Conservation (phyloP, 192 early-diverging fungal species). For the Backusella circina region DNA sequence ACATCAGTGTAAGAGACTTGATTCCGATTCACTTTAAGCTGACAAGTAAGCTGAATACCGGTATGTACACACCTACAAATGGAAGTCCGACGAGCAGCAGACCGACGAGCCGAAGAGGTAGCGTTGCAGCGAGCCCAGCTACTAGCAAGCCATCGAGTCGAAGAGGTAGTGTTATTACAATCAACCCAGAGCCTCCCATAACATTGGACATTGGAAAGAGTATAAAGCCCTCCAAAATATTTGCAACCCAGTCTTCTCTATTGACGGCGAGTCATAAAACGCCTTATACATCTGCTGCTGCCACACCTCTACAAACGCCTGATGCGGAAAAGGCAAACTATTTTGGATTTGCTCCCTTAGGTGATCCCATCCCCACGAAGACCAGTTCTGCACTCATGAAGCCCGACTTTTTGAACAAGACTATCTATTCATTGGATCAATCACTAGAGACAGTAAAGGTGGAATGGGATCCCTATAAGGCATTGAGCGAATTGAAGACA, state of each 20-base stretch:
- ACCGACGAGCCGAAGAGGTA: background rate
- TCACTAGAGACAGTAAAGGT: background rate
- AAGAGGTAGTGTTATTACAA: background rate
- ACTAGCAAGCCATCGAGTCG: background rate
- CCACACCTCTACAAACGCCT: background rate
- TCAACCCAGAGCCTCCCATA: background rate
- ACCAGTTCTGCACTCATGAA: background rate
- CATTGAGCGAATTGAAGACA: background rate
- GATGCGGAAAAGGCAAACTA: background rate
- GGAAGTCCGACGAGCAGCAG: background rate
- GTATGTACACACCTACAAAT: background rate
- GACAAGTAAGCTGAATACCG: conserved; percentile 12
- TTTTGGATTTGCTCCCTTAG: background rate
- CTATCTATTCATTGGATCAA: background rate
- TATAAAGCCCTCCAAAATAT: background rate
- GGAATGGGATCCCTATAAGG: conserved; percentile 8
- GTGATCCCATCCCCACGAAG: background rate
- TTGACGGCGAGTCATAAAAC: background rate
- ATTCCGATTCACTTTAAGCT: conserved; percentile 28
- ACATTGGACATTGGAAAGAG: background rate
- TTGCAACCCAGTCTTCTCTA: background rate
- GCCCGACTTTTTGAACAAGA: background rate
- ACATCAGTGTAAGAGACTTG: conserved; percentile 29
- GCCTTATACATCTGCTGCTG: conserved; percentile 19
- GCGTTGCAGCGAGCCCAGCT: background rate